These are phyloP conservation scores for Ganoderma sp. DNA, from an alignment of 1,284 basidiomycete species.

Conservation along the genomic window DNA sequence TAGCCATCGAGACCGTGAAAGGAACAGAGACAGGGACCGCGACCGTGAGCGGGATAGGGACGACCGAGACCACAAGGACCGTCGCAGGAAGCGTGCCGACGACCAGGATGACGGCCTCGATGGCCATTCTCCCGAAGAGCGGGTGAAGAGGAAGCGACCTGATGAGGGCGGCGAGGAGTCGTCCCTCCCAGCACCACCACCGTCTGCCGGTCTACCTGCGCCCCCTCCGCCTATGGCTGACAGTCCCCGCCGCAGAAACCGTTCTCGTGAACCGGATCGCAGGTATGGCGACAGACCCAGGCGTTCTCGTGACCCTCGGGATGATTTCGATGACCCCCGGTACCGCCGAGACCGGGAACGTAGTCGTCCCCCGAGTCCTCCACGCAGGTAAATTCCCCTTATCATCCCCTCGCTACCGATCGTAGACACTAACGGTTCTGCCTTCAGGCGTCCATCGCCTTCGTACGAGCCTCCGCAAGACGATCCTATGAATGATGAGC, in stretches of 20 bases:
- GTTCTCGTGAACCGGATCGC: slow-evolving; percentile 58
- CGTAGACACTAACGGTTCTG: slow-evolving; percentile 8
- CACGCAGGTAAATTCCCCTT: slow-evolving; percentile 20
- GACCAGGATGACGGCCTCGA: slow-evolving; percentile 55
- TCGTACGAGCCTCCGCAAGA: slow-evolving; percentile 68
- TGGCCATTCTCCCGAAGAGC: slow-evolving; percentile 53
- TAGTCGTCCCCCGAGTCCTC: slow-evolving; percentile 26
- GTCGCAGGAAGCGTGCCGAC: slow-evolving; percentile 66
- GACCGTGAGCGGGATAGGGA: slow-evolving; percentile 48
- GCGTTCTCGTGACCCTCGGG: slow-evolving; percentile 56
- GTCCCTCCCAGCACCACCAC: slow-evolving; percentile 44
- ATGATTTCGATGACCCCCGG: slow-evolving; percentile 63
- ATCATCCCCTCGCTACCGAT: background rate
- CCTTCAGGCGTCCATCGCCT: slow-evolving; percentile 68
- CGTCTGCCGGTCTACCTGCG: slow-evolving; percentile 46
- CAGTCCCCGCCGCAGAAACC: slow-evolving; percentile 62
- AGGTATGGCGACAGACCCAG: slow-evolving; percentile 55
- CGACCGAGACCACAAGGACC: slow-evolving; percentile 57
- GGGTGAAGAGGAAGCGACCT: slow-evolving; percentile 62
- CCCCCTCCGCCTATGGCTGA: slow-evolving; percentile 52
- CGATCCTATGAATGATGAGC: slow-evolving; percentile 75
- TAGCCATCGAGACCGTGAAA: slow-evolving; percentile 53
- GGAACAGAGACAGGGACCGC: slow-evolving; percentile 49
- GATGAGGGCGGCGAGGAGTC: slow-evolving; percentile 51
- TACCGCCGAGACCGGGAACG: slow-evolving; percentile 45